Evolutionary conservation across 306 rosid species (phyloP).

Genomic region (Abrus precatorius): DNA sequence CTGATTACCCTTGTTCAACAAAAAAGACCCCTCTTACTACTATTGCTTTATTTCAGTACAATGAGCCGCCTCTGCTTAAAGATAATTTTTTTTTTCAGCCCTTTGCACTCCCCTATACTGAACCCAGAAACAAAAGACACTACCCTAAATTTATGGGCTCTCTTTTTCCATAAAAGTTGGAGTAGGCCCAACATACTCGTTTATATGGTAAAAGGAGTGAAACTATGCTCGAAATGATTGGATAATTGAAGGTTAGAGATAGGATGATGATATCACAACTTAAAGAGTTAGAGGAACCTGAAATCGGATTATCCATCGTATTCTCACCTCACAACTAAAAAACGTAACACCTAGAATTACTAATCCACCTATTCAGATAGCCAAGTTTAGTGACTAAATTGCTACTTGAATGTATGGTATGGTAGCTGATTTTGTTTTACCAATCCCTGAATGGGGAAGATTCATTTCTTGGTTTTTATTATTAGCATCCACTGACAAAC

Average conservation of each 20-base stretch:
- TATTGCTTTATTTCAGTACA: too few species aligned
- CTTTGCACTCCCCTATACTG: background rate
- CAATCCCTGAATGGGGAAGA: background rate
- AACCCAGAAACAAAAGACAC: background rate
- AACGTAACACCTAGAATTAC: slow-evolving; percentile 18
- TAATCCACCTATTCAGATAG: slow-evolving; percentile 1
- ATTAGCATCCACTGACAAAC: too few species aligned
- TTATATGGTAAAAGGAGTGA: background rate
- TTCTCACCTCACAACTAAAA: background rate
- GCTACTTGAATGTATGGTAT: background rate
- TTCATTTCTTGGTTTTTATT: too few species aligned
- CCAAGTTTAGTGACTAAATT: background rate
- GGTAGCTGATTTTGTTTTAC: background rate
- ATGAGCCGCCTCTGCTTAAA: background rate
- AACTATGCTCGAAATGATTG: slow-evolving; percentile 23
- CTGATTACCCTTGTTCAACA: background rate
- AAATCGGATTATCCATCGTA: slow-evolving; percentile 16
- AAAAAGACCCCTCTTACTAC: background rate
- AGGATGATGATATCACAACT: slow-evolving; percentile 35
- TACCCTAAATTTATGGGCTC: background rate
- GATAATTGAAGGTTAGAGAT: slow-evolving; percentile 1
- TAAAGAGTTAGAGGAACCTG: background rate
- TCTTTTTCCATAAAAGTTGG: background rate
- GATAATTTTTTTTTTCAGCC: too few species aligned
- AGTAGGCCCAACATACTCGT: background rate